Evolutionary conservation across 345 rosid genomes (phyloP).

Genomic region (Raphanus raphanistrum): DNA sequence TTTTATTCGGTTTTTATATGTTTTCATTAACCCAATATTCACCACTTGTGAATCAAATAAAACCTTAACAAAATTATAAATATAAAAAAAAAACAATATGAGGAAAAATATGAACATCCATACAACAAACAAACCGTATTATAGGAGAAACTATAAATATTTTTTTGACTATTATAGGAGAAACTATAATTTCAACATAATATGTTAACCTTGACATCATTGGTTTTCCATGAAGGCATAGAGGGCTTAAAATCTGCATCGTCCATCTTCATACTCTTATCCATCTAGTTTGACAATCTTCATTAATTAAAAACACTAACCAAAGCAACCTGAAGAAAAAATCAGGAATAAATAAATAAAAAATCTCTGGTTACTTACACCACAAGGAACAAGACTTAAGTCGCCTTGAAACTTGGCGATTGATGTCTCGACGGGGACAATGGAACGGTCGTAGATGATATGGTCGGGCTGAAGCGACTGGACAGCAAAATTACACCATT

Average conservation of each 20-base stretch:
- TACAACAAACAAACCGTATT: background rate
- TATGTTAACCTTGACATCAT: slow-evolving; percentile 70
- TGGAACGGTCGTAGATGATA: slow-evolving; percentile 43
- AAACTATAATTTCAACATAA: background rate
- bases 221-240: slow-evolving; percentile 80
- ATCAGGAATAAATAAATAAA: background rate
- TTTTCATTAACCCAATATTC: background rate
- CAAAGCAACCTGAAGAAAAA: background rate
- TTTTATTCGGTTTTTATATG: background rate
- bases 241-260: slow-evolving; percentile 66
- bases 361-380: slow-evolving; percentile 44
- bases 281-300: slow-evolving; percentile 46
- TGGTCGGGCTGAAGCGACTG: slow-evolving; percentile 68
- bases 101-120: background rate
- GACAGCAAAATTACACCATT: slow-evolving; percentile 92
- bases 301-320: slow-evolving; percentile 1
- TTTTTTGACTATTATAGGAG: background rate
- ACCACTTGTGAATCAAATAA: background rate
- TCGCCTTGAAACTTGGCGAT: slow-evolving; percentile 48
- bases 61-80: background rate
- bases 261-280: slow-evolving; percentile 55
- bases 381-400: slow-evolving; percentile 41
- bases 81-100: background rate
- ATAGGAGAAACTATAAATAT: background rate
- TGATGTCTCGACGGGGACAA: slow-evolving; percentile 49